These are phyloP conservation scores for Fusarium pseudonygamai DNA, from an alignment of 2,329 filamentous ascomycete species.

Conservation along the genomic window DNA sequence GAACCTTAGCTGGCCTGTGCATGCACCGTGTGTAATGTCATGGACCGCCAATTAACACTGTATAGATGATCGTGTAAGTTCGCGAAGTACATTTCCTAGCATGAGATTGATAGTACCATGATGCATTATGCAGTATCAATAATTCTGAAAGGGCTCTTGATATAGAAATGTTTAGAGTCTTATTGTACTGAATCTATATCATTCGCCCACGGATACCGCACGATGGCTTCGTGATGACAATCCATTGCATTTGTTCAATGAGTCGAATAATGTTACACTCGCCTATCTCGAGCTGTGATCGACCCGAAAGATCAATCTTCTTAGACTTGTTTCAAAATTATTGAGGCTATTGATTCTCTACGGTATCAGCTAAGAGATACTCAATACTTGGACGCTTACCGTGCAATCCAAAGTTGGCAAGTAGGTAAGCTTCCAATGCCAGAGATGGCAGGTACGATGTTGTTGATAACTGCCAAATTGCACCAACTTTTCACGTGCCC, in stretches of 20 bases:
- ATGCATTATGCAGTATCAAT: neutral
- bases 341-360: neutral
- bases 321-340: neutral
- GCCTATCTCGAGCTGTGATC: neutral
- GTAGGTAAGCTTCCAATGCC: neutral
- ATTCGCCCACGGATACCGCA: too few relatives aligned
- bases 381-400: too few relatives aligned
- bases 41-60: neutral
- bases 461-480: neutral
- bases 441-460: neutral
- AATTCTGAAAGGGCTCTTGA: too few relatives aligned
- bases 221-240: too few relatives aligned
- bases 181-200: too few relatives aligned
- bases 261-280: neutral
- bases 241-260: neutral
- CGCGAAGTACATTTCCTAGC: neutral
- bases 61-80: neutral
- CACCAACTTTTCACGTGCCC: neutral
- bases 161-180: too few relatives aligned
- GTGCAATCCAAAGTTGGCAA: neutral
- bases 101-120: neutral
- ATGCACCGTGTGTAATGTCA: constrained; percentile 24
- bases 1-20: constrained; percentile 46
- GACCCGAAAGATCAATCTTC: neutral
- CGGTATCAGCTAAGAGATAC: neutral